Evolutionary conservation across 1,284 basidiomycete genomes (phyloP).

Genomic region (Cutaneotrichosporon cutaneum): DNA sequence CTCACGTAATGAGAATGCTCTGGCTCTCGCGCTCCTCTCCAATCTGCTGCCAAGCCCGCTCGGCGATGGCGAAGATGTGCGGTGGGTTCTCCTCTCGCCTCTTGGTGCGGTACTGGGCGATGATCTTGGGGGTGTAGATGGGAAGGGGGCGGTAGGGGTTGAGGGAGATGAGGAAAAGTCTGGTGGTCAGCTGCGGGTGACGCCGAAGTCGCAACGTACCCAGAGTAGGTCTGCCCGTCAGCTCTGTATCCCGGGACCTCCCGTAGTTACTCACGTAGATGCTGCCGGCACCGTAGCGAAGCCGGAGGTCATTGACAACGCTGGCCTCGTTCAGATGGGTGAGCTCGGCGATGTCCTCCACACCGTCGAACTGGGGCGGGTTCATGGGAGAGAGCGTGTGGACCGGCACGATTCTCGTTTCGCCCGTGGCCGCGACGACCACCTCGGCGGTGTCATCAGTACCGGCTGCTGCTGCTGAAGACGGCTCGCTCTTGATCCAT

Average conservation of each 20-base stretch:
- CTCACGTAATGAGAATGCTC: constrained; percentile 94
- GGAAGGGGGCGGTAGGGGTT: constrained; percentile 94
- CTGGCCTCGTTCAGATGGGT: constrained; percentile 98
- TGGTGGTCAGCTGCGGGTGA: constrained; percentile 11
- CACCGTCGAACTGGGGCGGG: constrained; percentile 96
- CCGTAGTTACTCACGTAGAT: constrained; percentile 76
- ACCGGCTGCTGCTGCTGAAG: constrained; percentile 22
- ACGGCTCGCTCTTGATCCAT: constrained; percentile 49
- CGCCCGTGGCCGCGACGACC: constrained; percentile 45
- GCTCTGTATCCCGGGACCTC: background rate
- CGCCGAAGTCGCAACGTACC: constrained; percentile 29
- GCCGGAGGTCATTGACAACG: constrained; percentile 92
- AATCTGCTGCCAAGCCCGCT: constrained; percentile 98
- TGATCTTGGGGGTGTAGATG: constrained; percentile 87
- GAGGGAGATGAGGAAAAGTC: constrained; percentile 86
- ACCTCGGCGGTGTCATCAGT: constrained; percentile 45
- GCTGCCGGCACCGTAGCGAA: constrained; percentile 85
- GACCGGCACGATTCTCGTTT: constrained; percentile 63
- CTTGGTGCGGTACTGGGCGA: constrained; percentile 88
- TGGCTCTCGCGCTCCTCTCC: constrained; percentile 96
- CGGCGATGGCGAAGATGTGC: constrained; percentile 96
- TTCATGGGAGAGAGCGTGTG: constrained; percentile 91
- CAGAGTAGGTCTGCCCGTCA: constrained; percentile 48
- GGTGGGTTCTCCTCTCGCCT: constrained; percentile 91
- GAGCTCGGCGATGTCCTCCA: constrained; percentile 96